Evolutionary conservation across 1,284 basidiomycete genomes (phyloP), one percentile per base, ranked within the genome.

Genomic region (Trichosporon coremiiforme): DNA sequence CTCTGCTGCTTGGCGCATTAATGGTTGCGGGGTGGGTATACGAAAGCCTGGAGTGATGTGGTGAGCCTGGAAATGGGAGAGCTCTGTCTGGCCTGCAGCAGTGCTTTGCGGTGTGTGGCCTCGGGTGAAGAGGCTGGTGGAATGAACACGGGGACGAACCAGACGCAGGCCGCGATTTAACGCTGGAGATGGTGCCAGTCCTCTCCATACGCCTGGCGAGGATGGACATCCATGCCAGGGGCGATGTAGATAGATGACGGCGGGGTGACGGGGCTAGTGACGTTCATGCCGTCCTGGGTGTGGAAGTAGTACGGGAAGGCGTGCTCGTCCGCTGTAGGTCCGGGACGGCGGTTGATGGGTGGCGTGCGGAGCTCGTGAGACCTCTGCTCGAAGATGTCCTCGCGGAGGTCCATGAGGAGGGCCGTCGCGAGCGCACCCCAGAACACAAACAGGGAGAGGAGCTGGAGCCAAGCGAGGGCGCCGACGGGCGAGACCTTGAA

Each of bases 221-320:
- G 50, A 12, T 53, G 20, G 8, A 53, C 20, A 6, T 4, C 50
- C 22, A 25, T 38, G 9, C 50, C 50, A 25, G 2, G 20, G n/a
- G 47, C 17, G 5, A n/a, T 10, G 50, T 53, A 53, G 9, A 53
- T 25, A 4, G 50, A 53, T 7, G 20, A 25, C 4, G 50, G 50
- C 6, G 50, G 50, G 2, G 50, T 53, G 9, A 53, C 50, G 20
- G 50, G 50, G 50, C 20, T 53, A 8, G 50, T 25, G 10, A 53
- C 50, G 10, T 53, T 8, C 50, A 53, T 45, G 8, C 50, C 50
- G 20, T 2, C 15, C 10, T 20, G 50, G 9, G 50, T 25, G 50
- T 53, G 50, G 20, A 53, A 53, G 50, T 53, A 53, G 22, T 53
- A 53, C 6, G 50, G 50, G 50, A 53, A 53, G 8, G 50, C 50